Base-by-base conservation (phyloP, 139 green algal genomes). In the Parachlorella kessleri region DNA sequence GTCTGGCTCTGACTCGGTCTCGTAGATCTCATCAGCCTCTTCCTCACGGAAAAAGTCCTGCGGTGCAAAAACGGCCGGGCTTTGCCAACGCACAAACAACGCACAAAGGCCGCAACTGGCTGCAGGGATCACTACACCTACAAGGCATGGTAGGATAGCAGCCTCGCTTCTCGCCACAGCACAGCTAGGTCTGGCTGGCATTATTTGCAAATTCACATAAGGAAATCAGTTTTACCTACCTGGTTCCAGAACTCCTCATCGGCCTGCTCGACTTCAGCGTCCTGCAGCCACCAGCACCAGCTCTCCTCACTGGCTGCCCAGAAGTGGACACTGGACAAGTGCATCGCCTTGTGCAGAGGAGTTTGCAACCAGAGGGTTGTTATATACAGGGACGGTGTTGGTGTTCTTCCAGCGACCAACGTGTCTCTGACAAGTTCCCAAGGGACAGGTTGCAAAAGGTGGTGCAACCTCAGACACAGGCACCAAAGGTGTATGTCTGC, bases 241-340 rank as follows among this genome's bases (percentile, higher is more conserved):
- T 81, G 67, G 65, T 93, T 88, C 94, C 94, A 98, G 63, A 98
- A 98, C 76, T 95, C 90, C 30, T 94, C 85, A 72, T 98, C 94
- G 3, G 84, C 93, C 37, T 88, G 75, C 1, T 84, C 72, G 6
- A 85, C 86, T 8, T 88, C 81, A 59, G 28, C 70, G 10, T 54
- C 72, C 75, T 40, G 48, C 48, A 59, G 21, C 21, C 14, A 14
- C 48, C 48, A 14, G 0, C 14, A 59, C 14, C 48, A 59, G 21
- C 0, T 1, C 21, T 0, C 21, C 21, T 59, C 21, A 59, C 14
- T 18, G 48, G n/a, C n/a, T n/a, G n/a, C n/a, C n/a, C n/a, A n/a
- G n/a, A n/a, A n/a, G n/a, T n/a, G n/a, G n/a, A n/a, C n/a, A n/a
- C n/a, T n/a, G n/a, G n/a, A n/a, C n/a, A n/a, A n/a, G n/a, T n/a